Evolutionary conservation across 192 early-diverging fungal genomes (phyloP).

Genomic region (Coemansia aciculifera): DNA sequence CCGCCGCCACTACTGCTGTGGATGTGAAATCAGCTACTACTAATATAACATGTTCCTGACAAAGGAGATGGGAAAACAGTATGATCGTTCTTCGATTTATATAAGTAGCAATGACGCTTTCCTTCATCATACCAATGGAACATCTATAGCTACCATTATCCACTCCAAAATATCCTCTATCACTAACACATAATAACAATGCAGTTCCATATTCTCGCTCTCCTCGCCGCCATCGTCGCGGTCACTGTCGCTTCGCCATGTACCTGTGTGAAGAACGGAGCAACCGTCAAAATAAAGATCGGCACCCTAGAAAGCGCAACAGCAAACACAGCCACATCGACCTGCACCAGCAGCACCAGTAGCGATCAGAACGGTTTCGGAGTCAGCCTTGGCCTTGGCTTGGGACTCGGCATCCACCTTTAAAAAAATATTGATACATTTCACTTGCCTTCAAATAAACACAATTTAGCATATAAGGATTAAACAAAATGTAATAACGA

Average conservation of each 20-base stretch:
- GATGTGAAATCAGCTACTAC: background rate
- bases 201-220: background rate
- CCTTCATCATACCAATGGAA: background rate
- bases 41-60: background rate
- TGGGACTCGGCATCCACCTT: slow-evolving; percentile 30
- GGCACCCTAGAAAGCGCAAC: background rate
- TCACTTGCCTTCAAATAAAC: background rate
- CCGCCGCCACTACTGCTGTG: background rate
- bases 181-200: background rate
- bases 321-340: background rate
- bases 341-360: background rate
- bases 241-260: background rate
- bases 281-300: background rate
- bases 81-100: background rate
- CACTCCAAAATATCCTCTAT: background rate
- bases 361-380: slow-evolving; percentile 4
- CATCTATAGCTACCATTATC: too few species aligned
- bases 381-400: slow-evolving; percentile 17
- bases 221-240: background rate
- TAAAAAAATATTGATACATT: background rate
- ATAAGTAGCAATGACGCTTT: background rate
- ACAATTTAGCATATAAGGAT: background rate
- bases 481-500: slow-evolving; percentile 4
- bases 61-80: background rate
- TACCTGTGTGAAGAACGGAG: background rate